Evolutionary conservation across 2,329 filamentous ascomycete species (phyloP), one percentile per base, ranked within the genome.

Genomic region (Thelonectria blattea): DNA sequence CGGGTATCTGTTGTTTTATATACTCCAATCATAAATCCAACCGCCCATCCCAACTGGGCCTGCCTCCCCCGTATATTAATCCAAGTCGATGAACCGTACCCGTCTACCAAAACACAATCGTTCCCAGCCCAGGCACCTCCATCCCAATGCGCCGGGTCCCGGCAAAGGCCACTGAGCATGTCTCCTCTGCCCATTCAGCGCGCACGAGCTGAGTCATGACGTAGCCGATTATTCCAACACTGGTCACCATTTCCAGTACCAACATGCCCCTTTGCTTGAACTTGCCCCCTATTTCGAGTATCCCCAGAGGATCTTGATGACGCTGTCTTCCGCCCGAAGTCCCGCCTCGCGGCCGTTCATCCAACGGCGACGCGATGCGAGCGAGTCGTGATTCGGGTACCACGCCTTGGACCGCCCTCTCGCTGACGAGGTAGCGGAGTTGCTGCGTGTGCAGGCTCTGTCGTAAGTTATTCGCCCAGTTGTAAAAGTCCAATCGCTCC

Each of bases 271-370:
- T 84, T 46, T 83, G 82, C 67, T 84, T 87, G 41, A 96, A 71
- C 37, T 87, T 84, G 18, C 90, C 86, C 3, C 86, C 85, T 64
- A 93, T 83, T 62, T 88, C 83, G 52, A 96, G 81, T 37, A 97
- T 74, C 0, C 93, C 93, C 0, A 97, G 80, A 1, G 93, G 93
- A 73, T 97, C 93, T 60, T 91, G 84, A 34, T 87, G 82, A 18
- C 59, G 65, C 22, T 61, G 67, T 47, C 47, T 54, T 34, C n/a
- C 54, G 37, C 51, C 58, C 30, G 52, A 60, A 32, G n/a, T 46
- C 30, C 62, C 63, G 5, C 51, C 39, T 9, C 45, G 47, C 20
- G 20, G 27, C 18, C 50, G 50, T 22, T 58, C 50, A 15, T 59
- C 57, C 17, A 32, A 54, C n/a, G 18, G 41, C 3, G 46, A 51